phyloP scores from a whole-genome alignment of 108 stramenopile species.

The Discostella pseudostelligera region DNA sequence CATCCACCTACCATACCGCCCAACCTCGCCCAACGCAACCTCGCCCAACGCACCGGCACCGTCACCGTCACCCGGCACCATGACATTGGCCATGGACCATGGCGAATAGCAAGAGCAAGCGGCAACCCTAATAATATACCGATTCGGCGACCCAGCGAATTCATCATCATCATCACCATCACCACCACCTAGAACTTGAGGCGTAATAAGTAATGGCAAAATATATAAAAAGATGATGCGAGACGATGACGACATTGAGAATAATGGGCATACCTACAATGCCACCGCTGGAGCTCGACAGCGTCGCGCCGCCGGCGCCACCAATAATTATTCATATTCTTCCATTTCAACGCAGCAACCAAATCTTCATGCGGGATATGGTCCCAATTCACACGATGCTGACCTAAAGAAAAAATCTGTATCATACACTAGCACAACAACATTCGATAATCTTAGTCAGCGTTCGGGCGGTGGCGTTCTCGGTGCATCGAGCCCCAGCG shows the following conservation, averaged over 20 bases:
- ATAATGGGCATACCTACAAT: conserved; percentile 4
- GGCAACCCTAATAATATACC: no score
- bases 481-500: conserved; percentile 5
- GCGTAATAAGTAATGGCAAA: neutral
- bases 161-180: neutral
- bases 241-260: conserved; percentile 43
- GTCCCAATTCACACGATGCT: conserved; percentile 17
- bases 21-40: no score
- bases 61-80: no score
- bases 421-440: conserved; percentile 13
- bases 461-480: conserved; percentile 1
- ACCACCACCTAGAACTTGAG: no score
- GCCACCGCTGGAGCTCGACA: conserved; percentile 28
- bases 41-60: no score
- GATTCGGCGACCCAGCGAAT: no score
- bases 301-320: conserved; percentile 22
- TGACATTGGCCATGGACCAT: no score
- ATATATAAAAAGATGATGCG: conserved; percentile 35
- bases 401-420: conserved; percentile 39
- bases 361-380: conserved; percentile 14
- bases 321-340: conserved; percentile 20
- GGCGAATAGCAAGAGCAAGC: no score
- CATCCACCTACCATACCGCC: no score
- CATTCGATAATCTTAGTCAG: conserved; percentile 22
- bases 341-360: conserved; percentile 27